Conservation (phyloP, 495 filamentous ascomycete species). For the Mytilinidion resinicola region DNA sequence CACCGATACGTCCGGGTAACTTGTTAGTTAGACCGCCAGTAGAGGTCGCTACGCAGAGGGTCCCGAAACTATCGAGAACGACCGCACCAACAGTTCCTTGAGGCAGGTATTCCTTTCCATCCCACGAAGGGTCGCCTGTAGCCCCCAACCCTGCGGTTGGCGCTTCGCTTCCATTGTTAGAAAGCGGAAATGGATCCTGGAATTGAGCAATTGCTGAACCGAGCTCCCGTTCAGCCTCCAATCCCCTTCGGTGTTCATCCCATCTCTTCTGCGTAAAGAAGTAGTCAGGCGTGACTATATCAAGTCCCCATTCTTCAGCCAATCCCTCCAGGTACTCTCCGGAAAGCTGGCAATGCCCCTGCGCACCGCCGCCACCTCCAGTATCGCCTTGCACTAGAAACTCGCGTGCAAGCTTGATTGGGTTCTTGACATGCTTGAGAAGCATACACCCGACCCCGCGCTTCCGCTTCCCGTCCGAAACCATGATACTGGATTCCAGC, state of each 20-base stretch:
- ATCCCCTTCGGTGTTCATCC: conserved; percentile 70
- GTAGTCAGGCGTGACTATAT: conserved; percentile 61
- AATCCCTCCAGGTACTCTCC: conserved; percentile 61
- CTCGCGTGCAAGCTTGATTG: conserved; percentile 66
- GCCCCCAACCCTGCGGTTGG: neutral
- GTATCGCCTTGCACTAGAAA: conserved; percentile 58
- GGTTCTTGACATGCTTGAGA: conserved; percentile 66
- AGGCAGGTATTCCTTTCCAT: conserved; percentile 55
- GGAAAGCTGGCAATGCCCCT: conserved; percentile 63
- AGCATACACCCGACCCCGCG: conserved; percentile 70
- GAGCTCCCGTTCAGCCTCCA: conserved; percentile 46
- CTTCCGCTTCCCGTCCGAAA: conserved; percentile 64
- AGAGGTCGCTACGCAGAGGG: conserved; percentile 71
- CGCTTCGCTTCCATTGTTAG: neutral
- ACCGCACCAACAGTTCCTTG: conserved; percentile 85
- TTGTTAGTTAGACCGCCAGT: conserved; percentile 91
- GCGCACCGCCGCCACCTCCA: conserved; percentile 38
- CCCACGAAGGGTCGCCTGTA: conserved; percentile 33
- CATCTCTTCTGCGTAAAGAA: conserved; percentile 75
- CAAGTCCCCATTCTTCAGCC: conserved; percentile 59
- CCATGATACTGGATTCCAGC: conserved; percentile 89
- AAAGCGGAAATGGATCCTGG: neutral
- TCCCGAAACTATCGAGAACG: conserved; percentile 65
- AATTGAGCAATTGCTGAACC: neutral
- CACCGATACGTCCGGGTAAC: conserved; percentile 74